Percentiles rank a stretch among this genome's conserved stretches.
These are phyloP conservation scores for Wickerhamomyces bisporus DNA, from an alignment of 805 yeast species.

Conservation along the genomic window DNA sequence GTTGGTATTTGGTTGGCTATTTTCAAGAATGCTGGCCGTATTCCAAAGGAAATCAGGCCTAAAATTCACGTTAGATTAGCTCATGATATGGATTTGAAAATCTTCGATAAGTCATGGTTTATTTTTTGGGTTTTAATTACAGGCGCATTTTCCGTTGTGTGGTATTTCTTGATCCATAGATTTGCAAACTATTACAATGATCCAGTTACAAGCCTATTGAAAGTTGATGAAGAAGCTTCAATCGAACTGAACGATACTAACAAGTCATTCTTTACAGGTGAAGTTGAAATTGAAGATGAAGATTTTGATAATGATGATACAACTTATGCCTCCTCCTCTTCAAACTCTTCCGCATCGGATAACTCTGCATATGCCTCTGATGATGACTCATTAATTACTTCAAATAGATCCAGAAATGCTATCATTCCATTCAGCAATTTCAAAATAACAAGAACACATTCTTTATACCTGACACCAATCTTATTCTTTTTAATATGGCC, in stretches of 20 bases:
- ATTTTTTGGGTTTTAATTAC: constrained; percentile 15
- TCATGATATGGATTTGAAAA: constrained; percentile 35
- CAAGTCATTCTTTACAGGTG: background rate
- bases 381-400: background rate
- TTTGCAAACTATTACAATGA: constrained; percentile 1
- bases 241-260: background rate
- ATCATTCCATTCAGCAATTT: constrained; percentile 7
- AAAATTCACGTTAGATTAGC: constrained; percentile 43
- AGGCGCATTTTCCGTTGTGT: constrained; percentile 8
- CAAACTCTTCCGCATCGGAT: constrained; percentile 1
- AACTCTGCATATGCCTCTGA: background rate
- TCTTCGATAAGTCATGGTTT: constrained; percentile 27
- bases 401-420: background rate
- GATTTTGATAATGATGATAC: background rate
- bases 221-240: constrained; percentile 1
- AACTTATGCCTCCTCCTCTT: background rate
- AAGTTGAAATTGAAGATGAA: background rate
- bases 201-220: constrained; percentile 4
- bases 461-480: constrained; percentile 25
- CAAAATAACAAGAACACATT: constrained; percentile 11
- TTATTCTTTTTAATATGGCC: constrained; percentile 43
- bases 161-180: constrained; percentile 6
- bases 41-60: constrained; percentile 53
- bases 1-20: constrained; percentile 50
- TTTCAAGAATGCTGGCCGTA: constrained; percentile 54